Evolutionary conservation across 2,329 filamentous ascomycete species (phyloP).

Genomic region (Cordyceps militaris): DNA sequence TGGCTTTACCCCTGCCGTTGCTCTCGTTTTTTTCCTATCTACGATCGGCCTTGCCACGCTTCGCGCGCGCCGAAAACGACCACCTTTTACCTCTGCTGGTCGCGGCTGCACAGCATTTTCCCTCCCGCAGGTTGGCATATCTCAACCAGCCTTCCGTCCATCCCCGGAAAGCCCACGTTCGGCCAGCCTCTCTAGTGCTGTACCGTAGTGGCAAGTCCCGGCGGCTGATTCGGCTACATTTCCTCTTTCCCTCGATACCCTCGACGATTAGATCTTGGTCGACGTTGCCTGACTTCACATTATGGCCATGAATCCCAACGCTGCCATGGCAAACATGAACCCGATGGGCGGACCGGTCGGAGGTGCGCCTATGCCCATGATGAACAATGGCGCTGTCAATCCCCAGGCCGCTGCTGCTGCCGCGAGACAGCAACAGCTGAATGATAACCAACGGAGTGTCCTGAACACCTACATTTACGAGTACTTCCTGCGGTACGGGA

Average conservation of each 20-base stretch:
- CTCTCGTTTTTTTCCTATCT: background rate
- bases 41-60: background rate
- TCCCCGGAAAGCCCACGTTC: constrained; percentile 25
- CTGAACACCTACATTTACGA: constrained; percentile 89
- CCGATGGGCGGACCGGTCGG: constrained; percentile 62
- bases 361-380: constrained; percentile 54
- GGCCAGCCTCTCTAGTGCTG: constrained; percentile 24
- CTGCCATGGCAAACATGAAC: constrained; percentile 62
- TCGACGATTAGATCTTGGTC: background rate
- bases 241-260: constrained; percentile 17
- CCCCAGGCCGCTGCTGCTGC: constrained; percentile 28
- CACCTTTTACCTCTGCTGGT: background rate
- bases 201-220: constrained; percentile 27
- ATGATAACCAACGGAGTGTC: constrained; percentile 44
- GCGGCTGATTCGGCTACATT: constrained; percentile 26
- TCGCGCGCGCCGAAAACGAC: background rate
- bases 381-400: constrained; percentile 49
- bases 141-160: constrained; percentile 1
- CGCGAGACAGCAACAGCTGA: constrained; percentile 34
- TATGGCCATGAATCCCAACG: constrained; percentile 51
- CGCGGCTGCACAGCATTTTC: background rate
- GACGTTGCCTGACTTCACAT: constrained; percentile 8
- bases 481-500: constrained; percentile 78
- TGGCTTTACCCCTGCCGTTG: background rate
- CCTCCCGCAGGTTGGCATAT: background rate